These are phyloP conservation scores for Botrytis pseudocinerea DNA, from an alignment of 2,329 filamentous ascomycete species.

Conservation along the genomic window DNA sequence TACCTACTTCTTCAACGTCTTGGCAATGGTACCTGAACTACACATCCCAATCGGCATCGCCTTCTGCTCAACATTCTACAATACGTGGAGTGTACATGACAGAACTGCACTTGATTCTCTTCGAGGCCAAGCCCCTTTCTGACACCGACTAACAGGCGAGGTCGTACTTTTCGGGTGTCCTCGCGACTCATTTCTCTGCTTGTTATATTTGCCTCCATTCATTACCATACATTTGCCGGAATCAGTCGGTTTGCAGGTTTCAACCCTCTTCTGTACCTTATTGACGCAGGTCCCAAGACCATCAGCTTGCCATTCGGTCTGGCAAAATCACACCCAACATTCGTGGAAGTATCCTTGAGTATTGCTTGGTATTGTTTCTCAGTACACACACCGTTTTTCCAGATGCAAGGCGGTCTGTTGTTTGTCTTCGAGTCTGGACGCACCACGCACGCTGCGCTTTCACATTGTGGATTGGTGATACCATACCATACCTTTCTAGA, in stretches of 20 bases:
- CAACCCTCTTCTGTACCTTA: neutral
- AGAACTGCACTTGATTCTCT: neutral
- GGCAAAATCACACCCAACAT: neutral
- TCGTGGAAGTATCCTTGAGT: conserved; percentile 15
- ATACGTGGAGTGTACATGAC: neutral
- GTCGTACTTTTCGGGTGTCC: neutral
- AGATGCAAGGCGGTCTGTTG: neutral
- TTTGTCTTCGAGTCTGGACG: neutral
- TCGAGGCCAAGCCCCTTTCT: conserved; percentile 19
- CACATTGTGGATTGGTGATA: neutral
- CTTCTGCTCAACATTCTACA: neutral
- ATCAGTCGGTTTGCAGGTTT: neutral
- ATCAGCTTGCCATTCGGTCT: neutral
- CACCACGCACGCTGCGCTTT: neutral
- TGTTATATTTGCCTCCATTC: neutral
- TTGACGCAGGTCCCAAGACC: conserved; percentile 11
- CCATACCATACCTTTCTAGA: neutral
- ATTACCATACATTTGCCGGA: neutral
- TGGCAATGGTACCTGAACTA: conserved; percentile 7
- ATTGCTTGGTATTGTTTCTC: neutral
- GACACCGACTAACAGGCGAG: conserved; percentile 2
- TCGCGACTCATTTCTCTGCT: conserved; percentile 5
- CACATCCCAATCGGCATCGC: neutral
- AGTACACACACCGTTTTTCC: neutral
- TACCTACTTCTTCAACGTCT: neutral